phyloP scores from a whole-genome alignment of 306 rosid species.

The Rosa lucieae region DNA sequence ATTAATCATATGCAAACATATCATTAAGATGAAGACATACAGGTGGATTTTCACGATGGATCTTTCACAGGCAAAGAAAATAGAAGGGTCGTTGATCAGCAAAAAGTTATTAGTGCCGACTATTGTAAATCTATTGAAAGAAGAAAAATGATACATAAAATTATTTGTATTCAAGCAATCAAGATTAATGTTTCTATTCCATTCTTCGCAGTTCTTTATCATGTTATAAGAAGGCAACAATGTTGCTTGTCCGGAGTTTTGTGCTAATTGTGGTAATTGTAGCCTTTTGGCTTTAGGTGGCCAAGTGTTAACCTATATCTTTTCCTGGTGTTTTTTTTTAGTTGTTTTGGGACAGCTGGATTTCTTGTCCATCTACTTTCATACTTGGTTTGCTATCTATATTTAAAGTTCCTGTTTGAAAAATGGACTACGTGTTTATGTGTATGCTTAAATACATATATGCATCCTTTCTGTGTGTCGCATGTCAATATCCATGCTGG shows the following conservation, averaged over 20 bases:
- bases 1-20: neutral
- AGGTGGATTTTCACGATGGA: no score
- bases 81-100: neutral
- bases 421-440: neutral
- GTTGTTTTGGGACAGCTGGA: neutral
- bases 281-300: neutral
- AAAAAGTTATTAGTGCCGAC: neutral
- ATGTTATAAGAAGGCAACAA: neutral
- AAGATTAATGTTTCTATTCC: neutral
- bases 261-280: neutral
- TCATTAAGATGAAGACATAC: neutral
- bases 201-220: neutral
- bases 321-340: neutral
- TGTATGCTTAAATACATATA: neutral
- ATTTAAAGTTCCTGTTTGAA: neutral
- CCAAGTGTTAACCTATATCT: neutral
- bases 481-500: neutral
- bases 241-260: neutral
- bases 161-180: neutral
- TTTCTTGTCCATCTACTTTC: neutral
- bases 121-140: neutral
- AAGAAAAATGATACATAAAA: neutral
- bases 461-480: neutral
- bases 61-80: no score
- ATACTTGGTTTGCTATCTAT: neutral